Conservation (phyloP, 345 rosid genomes). For the Toxicodendron radicans region DNA sequence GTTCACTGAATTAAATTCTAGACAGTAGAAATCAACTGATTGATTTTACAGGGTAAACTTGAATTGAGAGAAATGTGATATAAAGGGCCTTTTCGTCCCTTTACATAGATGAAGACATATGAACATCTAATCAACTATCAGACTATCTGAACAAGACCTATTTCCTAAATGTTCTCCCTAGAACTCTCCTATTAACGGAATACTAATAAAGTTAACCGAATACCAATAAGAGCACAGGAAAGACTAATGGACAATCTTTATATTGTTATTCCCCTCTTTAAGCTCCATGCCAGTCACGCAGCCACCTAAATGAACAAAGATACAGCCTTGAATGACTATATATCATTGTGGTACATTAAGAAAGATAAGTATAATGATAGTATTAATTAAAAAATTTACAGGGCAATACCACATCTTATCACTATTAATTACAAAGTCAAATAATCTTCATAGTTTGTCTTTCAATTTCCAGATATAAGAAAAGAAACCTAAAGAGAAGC, state of each 20-base stretch:
- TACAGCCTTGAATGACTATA: too few relatives aligned
- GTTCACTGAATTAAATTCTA: not conserved
- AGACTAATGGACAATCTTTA: too few relatives aligned
- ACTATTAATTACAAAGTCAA: not conserved
- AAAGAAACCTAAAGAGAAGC: conserved; percentile 1
- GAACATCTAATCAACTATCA: not conserved
- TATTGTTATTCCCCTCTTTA: too few relatives aligned
- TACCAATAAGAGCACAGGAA: too few relatives aligned
- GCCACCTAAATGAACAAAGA: too few relatives aligned
- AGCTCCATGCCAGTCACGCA: too few relatives aligned
- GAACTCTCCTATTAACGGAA: not conserved
- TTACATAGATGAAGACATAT: not conserved
- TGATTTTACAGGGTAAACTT: not conserved
- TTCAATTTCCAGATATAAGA: not conserved
- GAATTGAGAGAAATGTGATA: not conserved
- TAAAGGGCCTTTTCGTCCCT: not conserved
- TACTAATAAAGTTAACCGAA: too few relatives aligned
- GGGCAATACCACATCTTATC: not conserved
- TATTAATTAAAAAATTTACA: too few relatives aligned
- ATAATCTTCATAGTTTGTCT: not conserved
- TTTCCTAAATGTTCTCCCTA: not conserved
- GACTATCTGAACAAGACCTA: not conserved
- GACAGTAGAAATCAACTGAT: not conserved
- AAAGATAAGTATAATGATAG: too few relatives aligned
- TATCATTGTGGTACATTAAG: too few relatives aligned